Conservation (phyloP, 148 eudicot genomes). For the Pouteria glomerata region DNA sequence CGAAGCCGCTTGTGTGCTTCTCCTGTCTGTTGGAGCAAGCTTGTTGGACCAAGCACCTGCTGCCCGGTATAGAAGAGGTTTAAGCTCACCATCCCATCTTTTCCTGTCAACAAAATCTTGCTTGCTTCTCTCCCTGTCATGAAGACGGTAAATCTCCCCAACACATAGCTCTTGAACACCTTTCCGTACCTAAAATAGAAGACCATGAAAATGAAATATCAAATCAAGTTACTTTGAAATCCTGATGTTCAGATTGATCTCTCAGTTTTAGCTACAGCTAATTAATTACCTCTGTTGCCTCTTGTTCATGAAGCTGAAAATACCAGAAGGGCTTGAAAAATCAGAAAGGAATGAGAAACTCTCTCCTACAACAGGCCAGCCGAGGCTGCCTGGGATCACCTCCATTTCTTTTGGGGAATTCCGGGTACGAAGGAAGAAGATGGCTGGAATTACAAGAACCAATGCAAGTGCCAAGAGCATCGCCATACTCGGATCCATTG, state of each 20-base stretch:
- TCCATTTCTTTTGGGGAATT: slow-evolving; percentile 34
- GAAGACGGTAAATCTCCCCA: slow-evolving; percentile 36
- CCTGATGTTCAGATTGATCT: background rate
- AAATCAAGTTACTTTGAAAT: background rate
- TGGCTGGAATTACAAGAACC: slow-evolving; percentile 8
- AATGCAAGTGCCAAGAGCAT: slow-evolving; percentile 8
- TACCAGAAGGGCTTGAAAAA: slow-evolving; percentile 37
- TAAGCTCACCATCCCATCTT: slow-evolving; percentile 49
- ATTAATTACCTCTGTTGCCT: slow-evolving; percentile 34
- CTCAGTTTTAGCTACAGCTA: too few relatives aligned
- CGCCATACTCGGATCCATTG: slow-evolving; percentile 11
- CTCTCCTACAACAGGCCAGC: slow-evolving; percentile 47
- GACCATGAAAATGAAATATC: background rate
- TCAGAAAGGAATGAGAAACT: slow-evolving; percentile 33
- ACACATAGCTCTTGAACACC: slow-evolving; percentile 37
- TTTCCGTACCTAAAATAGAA: slow-evolving; percentile 35
- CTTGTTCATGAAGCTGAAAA: slow-evolving; percentile 36
- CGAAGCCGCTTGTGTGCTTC: slow-evolving; percentile 45
- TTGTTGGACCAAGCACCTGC: slow-evolving; percentile 45
- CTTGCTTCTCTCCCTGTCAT: slow-evolving; percentile 45
- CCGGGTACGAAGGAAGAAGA: slow-evolving; percentile 15
- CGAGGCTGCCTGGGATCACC: slow-evolving; percentile 39
- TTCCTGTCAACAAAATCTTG: slow-evolving; percentile 44
- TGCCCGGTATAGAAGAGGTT: slow-evolving; percentile 44
- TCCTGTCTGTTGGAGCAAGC: slow-evolving; percentile 42